Conservation (phyloP, 2,329 filamentous ascomycete species). For the Pseudogymnoascus sp. region DNA sequence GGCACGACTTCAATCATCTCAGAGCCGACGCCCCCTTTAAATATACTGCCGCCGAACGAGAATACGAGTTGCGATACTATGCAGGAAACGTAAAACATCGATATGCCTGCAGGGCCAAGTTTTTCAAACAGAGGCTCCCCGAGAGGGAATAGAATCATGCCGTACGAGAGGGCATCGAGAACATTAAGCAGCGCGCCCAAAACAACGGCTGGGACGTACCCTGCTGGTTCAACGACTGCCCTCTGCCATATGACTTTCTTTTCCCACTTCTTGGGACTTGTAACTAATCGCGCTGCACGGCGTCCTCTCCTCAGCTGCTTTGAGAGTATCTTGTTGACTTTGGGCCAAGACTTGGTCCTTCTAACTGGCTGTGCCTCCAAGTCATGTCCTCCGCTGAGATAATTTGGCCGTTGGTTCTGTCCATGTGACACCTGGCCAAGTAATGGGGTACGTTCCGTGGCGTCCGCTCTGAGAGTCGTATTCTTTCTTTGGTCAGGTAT, state of each 20-base stretch:
- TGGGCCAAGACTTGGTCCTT: conserved; percentile 21
- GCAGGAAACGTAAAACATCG: conserved; percentile 97
- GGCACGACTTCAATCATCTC: conserved; percentile 98
- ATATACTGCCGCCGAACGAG: conserved; percentile 74
- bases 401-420: conserved; percentile 21
- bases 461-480: not conserved
- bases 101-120: conserved; percentile 87
- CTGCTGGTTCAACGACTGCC: conserved; percentile 56
- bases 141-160: conserved; percentile 91
- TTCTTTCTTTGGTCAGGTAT: not conserved
- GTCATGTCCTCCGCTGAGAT: conserved; percentile 25
- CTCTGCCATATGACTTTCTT: conserved; percentile 54
- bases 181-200: conserved; percentile 87
- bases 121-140: conserved; percentile 77
- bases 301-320: conserved; percentile 19
- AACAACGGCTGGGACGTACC: conserved; percentile 75
- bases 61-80: conserved; percentile 89
- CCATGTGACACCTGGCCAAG: conserved; percentile 16
- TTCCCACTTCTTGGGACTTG: conserved; percentile 66
- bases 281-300: conserved; percentile 25
- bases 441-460: conserved; percentile 25
- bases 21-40: conserved; percentile 84
- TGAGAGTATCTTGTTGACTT: conserved; percentile 19
- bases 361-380: conserved; percentile 21
- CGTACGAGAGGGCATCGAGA: conserved; percentile 89